Evolutionary conservation across 305 asterid species (phyloP), one percentile per base, ranked within the genome.

Genomic region (Caryopteris hybrid): DNA sequence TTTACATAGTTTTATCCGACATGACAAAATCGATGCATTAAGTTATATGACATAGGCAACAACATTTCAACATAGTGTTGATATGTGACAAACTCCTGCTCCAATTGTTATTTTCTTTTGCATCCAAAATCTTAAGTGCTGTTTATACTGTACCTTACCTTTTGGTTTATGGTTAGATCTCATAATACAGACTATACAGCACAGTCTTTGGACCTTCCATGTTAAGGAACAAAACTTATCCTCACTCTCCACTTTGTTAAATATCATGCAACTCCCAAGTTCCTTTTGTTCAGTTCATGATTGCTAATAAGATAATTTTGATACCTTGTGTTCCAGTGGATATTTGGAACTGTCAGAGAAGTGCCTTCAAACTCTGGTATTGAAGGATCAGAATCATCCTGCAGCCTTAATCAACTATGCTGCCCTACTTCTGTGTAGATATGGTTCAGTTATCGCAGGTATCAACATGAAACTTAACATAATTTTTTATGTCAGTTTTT

Each of bases 341-440:
- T 36, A 79, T 75, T 72, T 87, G 79, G 97, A 93, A 78, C 88
- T 81, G 76, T 85, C 99, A 46, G 92, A 86, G 58, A 87, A 86
- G 84, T 89, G 91, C 80, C 87, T 88, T 76, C 97, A 88, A 64
- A 87, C 81, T 67, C 75, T 94, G 78, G 80, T 87, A 72, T 68
- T 94, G 73, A 89, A 88, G 82, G 99, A 91, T 80, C 97, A 87
- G 66, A 87, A 94, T 62, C 99, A 91, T 74, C 97, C 97, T 39
- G 86, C 95, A 8, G 91, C 99, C 63, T 83, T 93, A 74, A 79
- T 80, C 75, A 94, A 91, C 83, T 94, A 88, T 81, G 89, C 96
- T 60, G 89, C 97, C 76, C 68, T 86, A 68, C 93, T 88, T 70
- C 82, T 90, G 72, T 84, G 87, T 74, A 88, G 78, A 84, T 73